Evolutionary conservation across 495 filamentous ascomycete species (phyloP), one percentile per base, ranked within the genome.

Genomic region (Lasiosphaeria hispida): DNA sequence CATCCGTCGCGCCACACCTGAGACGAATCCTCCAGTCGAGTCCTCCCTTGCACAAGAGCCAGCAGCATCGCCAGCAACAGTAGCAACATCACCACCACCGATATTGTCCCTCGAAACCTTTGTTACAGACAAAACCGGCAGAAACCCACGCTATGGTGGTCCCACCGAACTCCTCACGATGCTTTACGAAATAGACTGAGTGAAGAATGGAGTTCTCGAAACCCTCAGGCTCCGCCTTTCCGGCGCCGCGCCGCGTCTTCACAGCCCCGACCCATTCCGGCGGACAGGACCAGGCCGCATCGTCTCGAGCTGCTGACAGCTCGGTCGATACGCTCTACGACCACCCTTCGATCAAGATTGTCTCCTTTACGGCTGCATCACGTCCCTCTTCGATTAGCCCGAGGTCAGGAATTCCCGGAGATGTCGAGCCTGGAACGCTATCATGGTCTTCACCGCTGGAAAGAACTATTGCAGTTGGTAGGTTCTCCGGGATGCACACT

Each of bases 391-490:
- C 68, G n/a, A 23, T 72, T 42, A 60, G 60, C 34, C 59, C 68
- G 44, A 78, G 62, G 71, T 63, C 55, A 66, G 74, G 58, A 71
- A 68, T 68, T 40, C 62, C 61, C 47, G 66, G 67, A 15, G 69
- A 67, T 19, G 62, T 75, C 1, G 72, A 75, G 43, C 72, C 77
- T 4, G 84, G 82, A 58, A 86, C 86, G 2, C 73, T 94, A 37
- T 80, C 90, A 14, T 93, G 89, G 87, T 79, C 81, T 43, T 89
- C 87, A 5, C 77, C 82, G 15, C 83, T 89, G 3, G 92, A 96
- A 69, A 83, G 88, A 64, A 95, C 89, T 0, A 82, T 94, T 50
- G 91, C 91, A 58, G 82, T 87, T 59, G 87, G 86, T 88, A 75
- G 35, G 78, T 75, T 8, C 6, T 35, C 37, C 19, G 9, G 0